These are phyloP conservation scores for Cyphellophora attinorum DNA, from an alignment of 2,329 filamentous ascomycete species.

Conservation along the genomic window DNA sequence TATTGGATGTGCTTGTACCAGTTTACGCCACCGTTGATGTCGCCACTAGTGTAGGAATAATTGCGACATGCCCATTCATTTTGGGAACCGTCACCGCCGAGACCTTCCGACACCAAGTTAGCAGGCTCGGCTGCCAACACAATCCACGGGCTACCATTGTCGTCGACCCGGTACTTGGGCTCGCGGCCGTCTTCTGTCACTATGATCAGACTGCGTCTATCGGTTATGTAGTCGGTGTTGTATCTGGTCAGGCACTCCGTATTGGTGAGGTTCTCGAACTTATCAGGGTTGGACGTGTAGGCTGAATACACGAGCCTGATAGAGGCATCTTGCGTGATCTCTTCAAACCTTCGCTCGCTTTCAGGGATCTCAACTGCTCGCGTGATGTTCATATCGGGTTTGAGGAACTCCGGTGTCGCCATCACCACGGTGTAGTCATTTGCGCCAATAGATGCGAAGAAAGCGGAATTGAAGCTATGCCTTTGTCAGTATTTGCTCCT, in stretches of 20 bases:
- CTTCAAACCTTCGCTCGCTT: neutral
- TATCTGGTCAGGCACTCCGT: conserved; percentile 11
- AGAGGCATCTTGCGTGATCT: neutral
- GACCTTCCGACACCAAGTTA: no score
- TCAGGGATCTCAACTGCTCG: neutral
- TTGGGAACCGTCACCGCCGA: no score
- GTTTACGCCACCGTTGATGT: no score
- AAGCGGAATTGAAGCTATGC: conserved; percentile 20
- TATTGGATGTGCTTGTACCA: no score
- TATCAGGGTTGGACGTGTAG: no score
- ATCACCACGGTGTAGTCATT: conserved; percentile 17
- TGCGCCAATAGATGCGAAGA: conserved; percentile 17
- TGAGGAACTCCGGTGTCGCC: conserved; percentile 14
- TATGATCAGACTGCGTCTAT: conserved; percentile 11
- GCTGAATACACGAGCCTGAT: no score
- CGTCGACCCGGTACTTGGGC: conserved; percentile 1
- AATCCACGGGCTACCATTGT: conserved; percentile 2
- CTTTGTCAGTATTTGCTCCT: neutral
- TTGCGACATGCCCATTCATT: no score
- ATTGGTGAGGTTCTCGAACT: conserved; percentile 8
- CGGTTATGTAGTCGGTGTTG: conserved; percentile 6
- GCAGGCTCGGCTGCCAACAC: no score
- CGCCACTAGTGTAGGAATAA: no score
- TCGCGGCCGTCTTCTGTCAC: conserved; percentile 7
- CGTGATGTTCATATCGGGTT: conserved; percentile 1